A percentile compares a stretch with the other conserved stretches of the same genome.
phyloP scores from a whole-genome alignment of 2,329 filamentous ascomycete genomes.

The Aspergillus thermomutatus region DNA sequence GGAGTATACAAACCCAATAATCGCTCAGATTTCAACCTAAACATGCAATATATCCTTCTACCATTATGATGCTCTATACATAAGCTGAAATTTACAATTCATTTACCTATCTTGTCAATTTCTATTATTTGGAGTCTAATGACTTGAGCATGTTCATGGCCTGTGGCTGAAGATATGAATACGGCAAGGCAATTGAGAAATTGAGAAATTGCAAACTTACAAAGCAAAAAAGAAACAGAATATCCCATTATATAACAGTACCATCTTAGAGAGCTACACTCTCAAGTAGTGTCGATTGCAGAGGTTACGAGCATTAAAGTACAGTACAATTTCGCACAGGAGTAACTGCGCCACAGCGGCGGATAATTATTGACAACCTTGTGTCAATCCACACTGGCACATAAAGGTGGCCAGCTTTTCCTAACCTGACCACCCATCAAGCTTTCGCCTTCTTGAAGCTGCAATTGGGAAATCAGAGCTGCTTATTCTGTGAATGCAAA shows the following conservation, averaged over 20 bases:
- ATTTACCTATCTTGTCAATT: background rate
- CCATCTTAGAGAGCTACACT: background rate
- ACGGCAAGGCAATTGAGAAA: background rate
- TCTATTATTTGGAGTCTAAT: background rate
- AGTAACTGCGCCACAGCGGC: background rate
- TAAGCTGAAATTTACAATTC: background rate
- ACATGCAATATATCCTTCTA: background rate
- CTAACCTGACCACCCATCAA: background rate
- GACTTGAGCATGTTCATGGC: background rate
- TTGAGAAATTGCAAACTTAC: background rate
- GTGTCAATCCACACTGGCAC: background rate
- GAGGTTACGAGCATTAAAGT: background rate
- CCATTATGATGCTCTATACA: background rate
- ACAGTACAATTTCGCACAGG: background rate
- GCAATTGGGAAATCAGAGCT: background rate
- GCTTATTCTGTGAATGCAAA: background rate
- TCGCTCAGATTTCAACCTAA: background rate
- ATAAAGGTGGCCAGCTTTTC: background rate
- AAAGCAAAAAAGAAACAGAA: background rate
- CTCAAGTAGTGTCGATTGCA: background rate
- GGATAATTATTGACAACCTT: background rate
- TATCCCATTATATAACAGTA: background rate
- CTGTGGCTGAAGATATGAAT: background rate
- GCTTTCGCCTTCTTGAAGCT: background rate
- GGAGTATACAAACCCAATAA: background rate